Evolutionary conservation across 176 grass and related monocot species (phyloP), one percentile per base, ranked within the genome.

Genomic region (Eleusine indica): DNA sequence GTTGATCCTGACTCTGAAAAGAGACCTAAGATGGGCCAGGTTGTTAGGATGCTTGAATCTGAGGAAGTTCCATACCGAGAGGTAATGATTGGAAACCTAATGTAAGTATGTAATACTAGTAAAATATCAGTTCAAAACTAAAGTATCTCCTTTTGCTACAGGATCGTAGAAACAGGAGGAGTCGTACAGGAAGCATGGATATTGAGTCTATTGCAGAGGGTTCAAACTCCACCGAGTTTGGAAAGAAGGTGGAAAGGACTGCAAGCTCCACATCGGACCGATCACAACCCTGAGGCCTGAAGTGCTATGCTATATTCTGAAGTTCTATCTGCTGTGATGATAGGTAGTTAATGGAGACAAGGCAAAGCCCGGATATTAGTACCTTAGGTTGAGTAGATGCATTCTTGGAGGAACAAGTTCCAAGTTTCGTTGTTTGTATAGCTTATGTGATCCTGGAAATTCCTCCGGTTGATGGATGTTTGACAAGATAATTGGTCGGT

Each of bases 1-100:
- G 90, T 95, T 38, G 93, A 95, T 92, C 93, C 87, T 71, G 93
- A 95, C 73, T 86, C 90, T 65, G 90, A 95, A 70, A 95, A 95
- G 86, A 92, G 93, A 54, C 93, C 93, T 40, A 95, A 90, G 88
- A 95, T 95, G 93, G 90, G 93, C 19, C 90, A 92, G 53, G 88
- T 92, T 70, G 93, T 90, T 53, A 89, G 93, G 81, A 95, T 95
- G 93, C 93, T 95, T 2, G 93, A 95, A 65, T 85, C 85, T 4
- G 93, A 95, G 74, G 90, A 92, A 88, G 82, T 95, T 86, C 90
- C 93, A 78, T 88, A 86, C 72, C 85, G 90, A 40, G 93, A 92
- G 93, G 93, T 95, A 85, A 83, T 76, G 43, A 58, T 72, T 77
- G 12, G 65, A 83, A 84, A 43, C 6, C 12, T 65, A 73, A 32